These are phyloP conservation scores for Tuber melanosporum DNA, from an alignment of 495 filamentous ascomycete species.

Conservation along the genomic window DNA sequence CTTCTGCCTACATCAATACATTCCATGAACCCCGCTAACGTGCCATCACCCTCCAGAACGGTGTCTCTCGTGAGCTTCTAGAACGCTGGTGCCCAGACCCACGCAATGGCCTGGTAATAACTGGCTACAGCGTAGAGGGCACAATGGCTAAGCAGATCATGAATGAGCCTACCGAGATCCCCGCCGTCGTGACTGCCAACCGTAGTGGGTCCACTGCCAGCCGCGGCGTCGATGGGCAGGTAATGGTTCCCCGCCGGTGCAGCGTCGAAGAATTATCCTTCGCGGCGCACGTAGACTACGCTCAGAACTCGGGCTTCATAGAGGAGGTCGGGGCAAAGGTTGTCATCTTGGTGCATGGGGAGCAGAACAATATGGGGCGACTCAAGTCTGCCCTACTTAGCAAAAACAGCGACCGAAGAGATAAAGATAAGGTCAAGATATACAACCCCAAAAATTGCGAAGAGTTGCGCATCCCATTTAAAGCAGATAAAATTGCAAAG, in stretches of 20 bases:
- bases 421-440: slow-evolving; percentile 77
- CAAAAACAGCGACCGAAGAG: slow-evolving; percentile 69
- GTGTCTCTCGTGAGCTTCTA: slow-evolving; percentile 81
- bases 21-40: slow-evolving; percentile 24
- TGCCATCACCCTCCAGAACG: slow-evolving; percentile 56
- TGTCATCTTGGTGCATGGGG: slow-evolving; percentile 95
- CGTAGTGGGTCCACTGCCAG: slow-evolving; percentile 48
- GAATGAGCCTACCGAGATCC: slow-evolving; percentile 86
- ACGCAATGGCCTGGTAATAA: slow-evolving; percentile 93
- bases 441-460: slow-evolving; percentile 91
- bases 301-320: slow-evolving; percentile 89
- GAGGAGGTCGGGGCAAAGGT: slow-evolving; percentile 85
- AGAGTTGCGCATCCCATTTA: slow-evolving; percentile 90
- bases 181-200: slow-evolving; percentile 73
- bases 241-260: slow-evolving; percentile 87
- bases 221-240: slow-evolving; percentile 57
- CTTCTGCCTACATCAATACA: slow-evolving; percentile 16
- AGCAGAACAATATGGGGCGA: slow-evolving; percentile 96
- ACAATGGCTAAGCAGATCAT: slow-evolving; percentile 96
- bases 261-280: slow-evolving; percentile 89
- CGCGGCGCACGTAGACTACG: slow-evolving; percentile 94
- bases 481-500: slow-evolving; percentile 89
- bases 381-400: slow-evolving; percentile 90
- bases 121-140: slow-evolving; percentile 94
- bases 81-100: slow-evolving; percentile 94